These are phyloP conservation scores for Collybiopsis confluens DNA, from an alignment of 768 basidiomycete genomes.

Conservation along the genomic window DNA sequence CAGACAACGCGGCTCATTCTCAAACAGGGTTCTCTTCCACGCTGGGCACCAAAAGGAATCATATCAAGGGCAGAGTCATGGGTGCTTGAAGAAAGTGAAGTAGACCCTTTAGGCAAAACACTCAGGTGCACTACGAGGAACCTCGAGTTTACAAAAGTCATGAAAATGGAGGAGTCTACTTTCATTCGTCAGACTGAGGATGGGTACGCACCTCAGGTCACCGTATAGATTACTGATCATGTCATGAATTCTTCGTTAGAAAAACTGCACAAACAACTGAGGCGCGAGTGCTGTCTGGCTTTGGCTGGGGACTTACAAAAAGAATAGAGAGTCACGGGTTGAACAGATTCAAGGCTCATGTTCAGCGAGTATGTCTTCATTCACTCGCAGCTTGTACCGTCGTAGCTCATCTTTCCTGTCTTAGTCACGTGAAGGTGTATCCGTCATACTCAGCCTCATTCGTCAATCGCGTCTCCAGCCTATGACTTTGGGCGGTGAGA, in stretches of 20 bases:
- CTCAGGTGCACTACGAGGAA: slow-evolving; percentile 83
- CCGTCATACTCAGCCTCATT: slow-evolving; percentile 71
- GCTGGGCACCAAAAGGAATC: slow-evolving; percentile 87
- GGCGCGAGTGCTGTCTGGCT: slow-evolving; percentile 80
- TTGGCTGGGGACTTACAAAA: slow-evolving; percentile 88
- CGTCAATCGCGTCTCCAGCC: slow-evolving; percentile 72
- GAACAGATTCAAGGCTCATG: slow-evolving; percentile 79
- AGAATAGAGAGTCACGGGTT: slow-evolving; percentile 84
- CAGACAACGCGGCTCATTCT: slow-evolving; percentile 87
- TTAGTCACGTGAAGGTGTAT: slow-evolving; percentile 85
- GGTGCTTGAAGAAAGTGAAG: slow-evolving; percentile 93
- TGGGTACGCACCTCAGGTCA: slow-evolving; percentile 49
- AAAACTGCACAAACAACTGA: slow-evolving; percentile 85
- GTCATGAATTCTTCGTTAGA: slow-evolving; percentile 37
- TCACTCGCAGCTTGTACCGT: neutral
- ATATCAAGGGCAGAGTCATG: slow-evolving; percentile 84
- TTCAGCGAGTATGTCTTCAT: slow-evolving; percentile 62
- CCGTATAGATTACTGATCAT: too few relatives aligned
- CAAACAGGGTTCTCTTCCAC: slow-evolving; percentile 86
- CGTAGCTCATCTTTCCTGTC: slow-evolving; percentile 7
- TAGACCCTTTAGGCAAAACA: slow-evolving; percentile 76
- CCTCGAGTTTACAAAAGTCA: slow-evolving; percentile 89
- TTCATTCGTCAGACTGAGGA: slow-evolving; percentile 63
- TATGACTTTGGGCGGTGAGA: slow-evolving; percentile 40
- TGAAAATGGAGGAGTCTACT: slow-evolving; percentile 87